phyloP scores from a whole-genome alignment of 2,329 filamentous ascomycete genomes.

The Fusarium tuaranense region DNA sequence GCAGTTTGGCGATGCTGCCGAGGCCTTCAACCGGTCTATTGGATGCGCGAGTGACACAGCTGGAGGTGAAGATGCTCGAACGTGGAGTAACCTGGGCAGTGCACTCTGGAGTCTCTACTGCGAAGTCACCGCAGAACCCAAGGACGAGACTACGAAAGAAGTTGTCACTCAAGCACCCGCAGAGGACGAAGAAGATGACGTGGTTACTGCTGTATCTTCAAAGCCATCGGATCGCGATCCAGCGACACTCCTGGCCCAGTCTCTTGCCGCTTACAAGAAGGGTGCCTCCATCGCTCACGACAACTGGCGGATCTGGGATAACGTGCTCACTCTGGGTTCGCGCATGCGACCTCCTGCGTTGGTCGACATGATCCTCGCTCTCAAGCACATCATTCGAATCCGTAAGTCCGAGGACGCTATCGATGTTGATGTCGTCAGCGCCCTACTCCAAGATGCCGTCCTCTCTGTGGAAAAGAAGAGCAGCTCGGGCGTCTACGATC shows the following conservation, averaged over 20 bases:
- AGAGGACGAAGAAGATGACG: slow-evolving; percentile 47
- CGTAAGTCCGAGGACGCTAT: slow-evolving; percentile 82
- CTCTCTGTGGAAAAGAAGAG: slow-evolving; percentile 54
- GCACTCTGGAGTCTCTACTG: slow-evolving; percentile 79
- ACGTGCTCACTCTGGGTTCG: slow-evolving; percentile 88
- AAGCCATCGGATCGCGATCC: slow-evolving; percentile 58
- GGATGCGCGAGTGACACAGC: slow-evolving; percentile 68
- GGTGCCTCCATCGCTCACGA: slow-evolving; percentile 86
- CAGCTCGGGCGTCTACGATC: slow-evolving; percentile 47
- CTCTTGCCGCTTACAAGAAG: slow-evolving; percentile 86
- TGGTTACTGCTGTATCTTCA: slow-evolving; percentile 35
- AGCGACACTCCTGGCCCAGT: slow-evolving; percentile 75
- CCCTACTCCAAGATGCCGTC: slow-evolving; percentile 79
- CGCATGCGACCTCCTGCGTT: slow-evolving; percentile 82
- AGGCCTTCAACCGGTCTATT: slow-evolving; percentile 86
- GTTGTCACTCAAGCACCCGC: slow-evolving; percentile 29
- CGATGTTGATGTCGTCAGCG: slow-evolving; percentile 78
- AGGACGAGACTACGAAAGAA: slow-evolving; percentile 40
- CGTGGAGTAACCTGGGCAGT: slow-evolving; percentile 94
- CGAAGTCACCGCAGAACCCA: slow-evolving; percentile 59
- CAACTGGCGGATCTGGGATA: slow-evolving; percentile 96
- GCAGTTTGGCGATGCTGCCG: slow-evolving; percentile 81
- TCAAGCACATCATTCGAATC: slow-evolving; percentile 81
- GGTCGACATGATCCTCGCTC: slow-evolving; percentile 79
- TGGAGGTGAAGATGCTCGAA: slow-evolving; percentile 90